These are phyloP conservation scores for Suillus placidus DNA, from an alignment of 768 basidiomycete genomes.

Conservation along the genomic window DNA sequence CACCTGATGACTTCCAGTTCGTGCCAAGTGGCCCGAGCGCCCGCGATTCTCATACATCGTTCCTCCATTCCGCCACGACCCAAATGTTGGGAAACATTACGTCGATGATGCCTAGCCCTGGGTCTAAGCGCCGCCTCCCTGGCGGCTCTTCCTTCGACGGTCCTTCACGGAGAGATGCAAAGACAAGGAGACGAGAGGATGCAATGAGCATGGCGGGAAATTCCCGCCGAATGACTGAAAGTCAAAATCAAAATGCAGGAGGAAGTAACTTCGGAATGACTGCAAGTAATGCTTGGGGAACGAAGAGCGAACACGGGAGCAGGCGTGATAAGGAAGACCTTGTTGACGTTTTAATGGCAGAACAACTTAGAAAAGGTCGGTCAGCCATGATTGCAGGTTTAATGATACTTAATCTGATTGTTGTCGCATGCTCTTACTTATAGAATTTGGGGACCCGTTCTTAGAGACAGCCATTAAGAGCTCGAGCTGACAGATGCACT, in stretches of 20 bases:
- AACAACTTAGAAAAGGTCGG: slow-evolving; percentile 57
- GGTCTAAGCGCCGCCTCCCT: slow-evolving; percentile 55
- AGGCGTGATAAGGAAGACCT: slow-evolving; percentile 61
- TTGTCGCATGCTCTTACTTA: not conserved
- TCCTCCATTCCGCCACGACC: slow-evolving; percentile 20
- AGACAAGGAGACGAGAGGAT: slow-evolving; percentile 53
- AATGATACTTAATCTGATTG: not conserved
- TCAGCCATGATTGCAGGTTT: not conserved
- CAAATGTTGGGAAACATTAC: slow-evolving; percentile 22
- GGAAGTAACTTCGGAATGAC: slow-evolving; percentile 15
- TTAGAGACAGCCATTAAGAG: slow-evolving; percentile 38
- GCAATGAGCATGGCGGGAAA: slow-evolving; percentile 25
- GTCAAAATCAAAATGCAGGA: slow-evolving; percentile 18
- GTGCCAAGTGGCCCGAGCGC: slow-evolving; percentile 7
- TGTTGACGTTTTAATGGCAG: slow-evolving; percentile 51
- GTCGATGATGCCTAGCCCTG: slow-evolving; percentile 25
- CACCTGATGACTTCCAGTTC: slow-evolving; percentile 38
- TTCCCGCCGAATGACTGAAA: slow-evolving; percentile 30
- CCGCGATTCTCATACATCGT: slow-evolving; percentile 33
- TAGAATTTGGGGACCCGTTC: slow-evolving; percentile 46
- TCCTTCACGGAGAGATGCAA: slow-evolving; percentile 49
- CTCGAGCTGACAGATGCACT: slow-evolving; percentile 20
- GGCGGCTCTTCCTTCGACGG: slow-evolving; percentile 46
- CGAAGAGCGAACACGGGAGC: slow-evolving; percentile 40
- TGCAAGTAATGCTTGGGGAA: slow-evolving; percentile 25